Base-by-base conservation (phyloP, 805 yeast species). In the Brettanomyces sp. region DNA sequence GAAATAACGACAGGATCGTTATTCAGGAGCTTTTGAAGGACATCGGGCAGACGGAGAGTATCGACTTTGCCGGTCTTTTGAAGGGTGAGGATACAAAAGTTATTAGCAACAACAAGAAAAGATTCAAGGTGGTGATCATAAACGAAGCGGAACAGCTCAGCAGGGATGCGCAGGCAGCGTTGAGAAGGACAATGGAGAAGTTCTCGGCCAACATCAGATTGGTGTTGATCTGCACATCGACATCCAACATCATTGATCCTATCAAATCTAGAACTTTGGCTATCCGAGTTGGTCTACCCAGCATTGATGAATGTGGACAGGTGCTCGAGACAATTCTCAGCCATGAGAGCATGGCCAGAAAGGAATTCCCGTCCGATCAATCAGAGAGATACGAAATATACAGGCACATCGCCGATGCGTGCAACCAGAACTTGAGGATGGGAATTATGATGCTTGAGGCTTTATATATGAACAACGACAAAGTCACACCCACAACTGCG, bases 141-240 rank as follows among this genome's bases (percentile, higher is more conserved):
- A 89, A 90, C 59, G 96, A 90, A 62, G 96, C 96, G 0, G 96
- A 90, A 52, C 77, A 87, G 5, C 70, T 90, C 50, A 82, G 89
- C 21, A 76, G 95, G 64, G 97, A 90, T 62, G 97, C 97, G 0
- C 97, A 90, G 60, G 95, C 96, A 4, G 97, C 97, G 0, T 68
- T 90, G 50, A 80, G 97, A 74, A 76, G 97, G 65, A 90, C 96
- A 1, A 90, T 90, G 96, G 97, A 90, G 60, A 90, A 88, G 61
- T 90, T 88, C 64, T 86, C 97, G 1, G 74, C 83, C 23, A 90
- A 88, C 58, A 79, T 93, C 54, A 76, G 99, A 49, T 69, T 93
- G 51, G 77, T 93, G 34, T 68, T 93, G 68, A 73, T 93, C 21
- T 86, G 96, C 54, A 91, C 88, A 59, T 79, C 96, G 3, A 86